Conservation (phyloP, 257 asterid species). For the Rehmannia glutinosa region DNA sequence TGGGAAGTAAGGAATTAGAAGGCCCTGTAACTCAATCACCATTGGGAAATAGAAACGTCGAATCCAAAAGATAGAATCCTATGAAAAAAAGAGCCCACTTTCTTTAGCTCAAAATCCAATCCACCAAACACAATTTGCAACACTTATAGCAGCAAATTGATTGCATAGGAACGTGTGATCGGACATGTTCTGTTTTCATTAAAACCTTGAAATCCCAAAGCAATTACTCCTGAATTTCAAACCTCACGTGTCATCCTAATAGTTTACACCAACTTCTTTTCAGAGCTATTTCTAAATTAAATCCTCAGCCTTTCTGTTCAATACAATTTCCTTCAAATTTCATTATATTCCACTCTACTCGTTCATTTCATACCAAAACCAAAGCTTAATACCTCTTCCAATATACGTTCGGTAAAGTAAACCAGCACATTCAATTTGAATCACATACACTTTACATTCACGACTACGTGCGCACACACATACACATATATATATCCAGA, state of each 20-base stretch:
- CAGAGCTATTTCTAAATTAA: not conserved
- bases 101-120: not conserved
- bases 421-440: not conserved
- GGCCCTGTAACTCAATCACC: not conserved
- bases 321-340: not conserved
- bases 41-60: not conserved
- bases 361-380: too few relatives aligned
- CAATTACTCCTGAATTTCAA: too few relatives aligned
- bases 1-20: not conserved
- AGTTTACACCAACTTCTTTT: not conserved
- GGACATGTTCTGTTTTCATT: too few relatives aligned
- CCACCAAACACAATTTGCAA: not conserved
- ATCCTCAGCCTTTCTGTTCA: not conserved
- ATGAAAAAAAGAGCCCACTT: not conserved
- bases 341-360: too few relatives aligned
- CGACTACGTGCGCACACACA: too few relatives aligned
- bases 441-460: too few relatives aligned
- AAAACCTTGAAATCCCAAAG: too few relatives aligned
- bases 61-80: not conserved
- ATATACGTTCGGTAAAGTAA: too few relatives aligned
- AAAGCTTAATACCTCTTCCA: too few relatives aligned
- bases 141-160: not conserved
- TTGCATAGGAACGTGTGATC: too few relatives aligned
- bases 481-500: too few relatives aligned
- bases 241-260: too few relatives aligned